Base-by-base conservation (phyloP, 768 basidiomycete genomes). In the Kwoniella bestiolae region DNA sequence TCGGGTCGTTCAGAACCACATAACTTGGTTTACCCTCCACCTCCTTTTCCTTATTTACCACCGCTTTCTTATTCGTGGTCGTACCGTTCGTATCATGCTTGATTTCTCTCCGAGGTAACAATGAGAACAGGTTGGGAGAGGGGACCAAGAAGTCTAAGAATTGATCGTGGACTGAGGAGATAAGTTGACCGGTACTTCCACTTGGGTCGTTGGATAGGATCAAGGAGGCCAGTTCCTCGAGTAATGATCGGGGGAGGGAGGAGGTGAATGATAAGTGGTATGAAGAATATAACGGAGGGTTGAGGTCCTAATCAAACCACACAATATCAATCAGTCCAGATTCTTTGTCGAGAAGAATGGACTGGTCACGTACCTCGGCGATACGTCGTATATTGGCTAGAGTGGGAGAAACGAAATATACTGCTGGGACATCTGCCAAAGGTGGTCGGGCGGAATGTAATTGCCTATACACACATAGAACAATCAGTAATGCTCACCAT, bases 191-290 rank as follows among this genome's bases (percentile, higher is more conserved):
- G 11, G 70, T 70, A 5, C 67, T 29, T 6, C 73, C 75, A 7
- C 68, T 68, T 0, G 75, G 73, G 63, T 76, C 75, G 23, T 76
- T 90, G 55, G 87, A 85, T 0, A 96, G 93, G 5, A 94, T 91
- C 14, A 88, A 86, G 12, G 89, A 89, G 0, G 96, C 95, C 23
- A 99, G 86, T 80, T 98, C 95, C 81, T 99, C 96, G 6, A 99
- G 85, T 46, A 97, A 83, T 2, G 91, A 85, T 57, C 95, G 87
- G 7, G 94, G 88, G 4, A 99, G 83, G 2, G 94, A 91, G 66
- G 94, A 94, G 11, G 94, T 92, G 78, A 98, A 99, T 80, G 94
- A 95, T 69, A 99, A 84, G 80, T 97, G 90, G 79, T 90, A 94
- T 0, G 92, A 89, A 74, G 96, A 92, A 77, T 99, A 99, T 49